These are phyloP conservation scores for Eleusine coracana DNA, from an alignment of 176 grass and related monocot genomes.

Conservation along the genomic window DNA sequence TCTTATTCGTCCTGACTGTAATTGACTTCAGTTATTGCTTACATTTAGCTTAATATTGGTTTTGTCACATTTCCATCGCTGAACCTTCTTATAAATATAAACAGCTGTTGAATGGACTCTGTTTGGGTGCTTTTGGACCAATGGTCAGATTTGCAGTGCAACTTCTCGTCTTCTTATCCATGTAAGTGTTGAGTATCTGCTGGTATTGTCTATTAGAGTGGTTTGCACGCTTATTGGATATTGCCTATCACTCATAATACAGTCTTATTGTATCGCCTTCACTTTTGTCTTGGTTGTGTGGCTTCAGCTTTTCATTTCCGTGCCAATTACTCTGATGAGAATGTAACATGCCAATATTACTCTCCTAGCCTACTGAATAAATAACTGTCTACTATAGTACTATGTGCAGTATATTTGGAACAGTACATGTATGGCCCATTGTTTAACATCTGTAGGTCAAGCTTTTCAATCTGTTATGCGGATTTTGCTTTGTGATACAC, in stretches of 20 bases:
- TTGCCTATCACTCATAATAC: not conserved
- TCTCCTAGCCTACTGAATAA: no score
- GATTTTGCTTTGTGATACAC: not conserved
- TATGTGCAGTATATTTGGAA: constrained; percentile 5
- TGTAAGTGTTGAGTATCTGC: constrained; percentile 55
- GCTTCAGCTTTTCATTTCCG: not conserved
- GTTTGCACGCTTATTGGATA: not conserved
- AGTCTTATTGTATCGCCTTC: no score
- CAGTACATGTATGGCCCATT: not conserved
- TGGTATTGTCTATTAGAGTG: constrained; percentile 13
- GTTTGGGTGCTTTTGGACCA: constrained; percentile 99
- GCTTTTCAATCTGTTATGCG: not conserved
- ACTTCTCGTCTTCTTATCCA: constrained; percentile 96
- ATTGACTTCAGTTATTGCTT: constrained; percentile 10
- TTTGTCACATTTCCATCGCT: constrained; percentile 3
- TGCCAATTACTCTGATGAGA: not conserved
- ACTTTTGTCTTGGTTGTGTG: not conserved
- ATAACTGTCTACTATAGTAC: not conserved
- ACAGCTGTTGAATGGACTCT: constrained; percentile 98
- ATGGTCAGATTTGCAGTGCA: constrained; percentile 99
- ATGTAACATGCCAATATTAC: not conserved
- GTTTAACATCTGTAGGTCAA: not conserved
- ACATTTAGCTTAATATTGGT: constrained; percentile 7
- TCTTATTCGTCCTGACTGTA: not conserved
- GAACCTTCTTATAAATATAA: constrained; percentile 36